A percentile compares a stretch with the other conserved stretches of the same genome.
These are phyloP conservation scores for Aquilaria sinensis DNA, from an alignment of 345 rosid species.

Conservation along the genomic window DNA sequence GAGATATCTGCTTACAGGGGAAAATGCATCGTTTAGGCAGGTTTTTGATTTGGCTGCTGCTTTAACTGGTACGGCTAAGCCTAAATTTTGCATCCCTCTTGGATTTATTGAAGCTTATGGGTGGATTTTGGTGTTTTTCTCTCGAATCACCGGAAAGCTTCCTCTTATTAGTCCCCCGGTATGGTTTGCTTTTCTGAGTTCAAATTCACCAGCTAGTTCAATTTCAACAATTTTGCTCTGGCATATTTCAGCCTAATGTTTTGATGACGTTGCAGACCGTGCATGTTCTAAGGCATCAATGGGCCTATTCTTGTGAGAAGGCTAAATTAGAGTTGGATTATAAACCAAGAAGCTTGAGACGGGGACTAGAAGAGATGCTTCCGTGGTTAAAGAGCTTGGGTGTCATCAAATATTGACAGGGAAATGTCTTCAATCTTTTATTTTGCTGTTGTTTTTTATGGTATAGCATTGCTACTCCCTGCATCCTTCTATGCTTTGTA, in stretches of 20 bases:
- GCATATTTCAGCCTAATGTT: not conserved
- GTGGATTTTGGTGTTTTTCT: slow-evolving; percentile 57
- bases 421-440: too few relatives aligned
- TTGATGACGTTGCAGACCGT: slow-evolving; percentile 45
- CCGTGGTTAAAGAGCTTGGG: slow-evolving; percentile 80
- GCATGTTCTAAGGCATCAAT: slow-evolving; percentile 63
- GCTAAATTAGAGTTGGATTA: slow-evolving; percentile 74
- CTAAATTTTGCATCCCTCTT: slow-evolving; percentile 59
- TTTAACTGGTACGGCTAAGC: slow-evolving; percentile 53
- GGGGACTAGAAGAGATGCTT: slow-evolving; percentile 69
- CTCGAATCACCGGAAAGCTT: slow-evolving; percentile 74
- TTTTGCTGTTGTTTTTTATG: too few relatives aligned
- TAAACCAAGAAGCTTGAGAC: slow-evolving; percentile 70
- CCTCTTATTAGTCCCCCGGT: slow-evolving; percentile 90
- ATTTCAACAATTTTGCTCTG: not conserved
- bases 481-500: too few relatives aligned
- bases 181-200: slow-evolving; percentile 17
- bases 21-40: slow-evolving; percentile 66
- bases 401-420: slow-evolving; percentile 43
- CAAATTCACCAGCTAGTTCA: too few relatives aligned
- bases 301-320: slow-evolving; percentile 89
- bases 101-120: slow-evolving; percentile 57
- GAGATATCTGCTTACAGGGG: slow-evolving; percentile 83
- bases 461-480: too few relatives aligned
- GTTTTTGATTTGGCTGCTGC: slow-evolving; percentile 76